Conservation (phyloP, 2,329 filamentous ascomycete species). For the Stagonosporopsis cucurbitacearum region DNA sequence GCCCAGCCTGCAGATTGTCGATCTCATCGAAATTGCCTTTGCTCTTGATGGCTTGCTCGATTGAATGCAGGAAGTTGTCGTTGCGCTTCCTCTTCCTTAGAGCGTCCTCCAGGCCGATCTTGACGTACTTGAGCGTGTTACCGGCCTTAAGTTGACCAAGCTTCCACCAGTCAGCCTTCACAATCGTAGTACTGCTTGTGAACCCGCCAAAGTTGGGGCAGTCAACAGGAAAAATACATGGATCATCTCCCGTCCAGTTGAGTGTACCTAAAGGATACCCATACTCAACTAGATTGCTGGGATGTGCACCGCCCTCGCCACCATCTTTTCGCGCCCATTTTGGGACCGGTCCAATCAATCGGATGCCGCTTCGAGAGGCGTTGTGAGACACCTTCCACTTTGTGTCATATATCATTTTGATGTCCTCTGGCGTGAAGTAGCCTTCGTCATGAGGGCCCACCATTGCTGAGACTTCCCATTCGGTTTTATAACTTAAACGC, state of each 20-base stretch:
- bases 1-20: conserved; percentile 34
- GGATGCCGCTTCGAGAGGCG: conserved; percentile 65
- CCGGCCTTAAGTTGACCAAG: conserved; percentile 67
- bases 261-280: conserved; percentile 65
- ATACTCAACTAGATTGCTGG: conserved; percentile 60
- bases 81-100: conserved; percentile 53
- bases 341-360: conserved; percentile 64
- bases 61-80: conserved; percentile 53
- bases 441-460: conserved; percentile 64
- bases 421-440: conserved; percentile 59
- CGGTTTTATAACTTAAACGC: conserved; percentile 56
- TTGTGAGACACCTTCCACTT: conserved; percentile 69
- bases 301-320: conserved; percentile 69
- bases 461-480: conserved; percentile 63
- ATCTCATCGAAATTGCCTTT: conserved; percentile 26
- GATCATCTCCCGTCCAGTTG: conserved; percentile 68
- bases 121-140: conserved; percentile 59
- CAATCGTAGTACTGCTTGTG: conserved; percentile 61
- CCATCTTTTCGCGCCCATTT: conserved; percentile 66
- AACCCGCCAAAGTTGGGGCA: conserved; percentile 68
- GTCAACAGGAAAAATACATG: conserved; percentile 66
- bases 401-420: conserved; percentile 63
- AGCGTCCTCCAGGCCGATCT: conserved; percentile 61
- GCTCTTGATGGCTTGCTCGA: conserved; percentile 50
- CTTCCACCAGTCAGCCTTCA: conserved; percentile 66